Percentiles rank a stretch among this genome's conserved stretches.
Conservation (phyloP, 176 grass and related monocot species). For the bread wheat (Triticum aestivum) region DNA sequence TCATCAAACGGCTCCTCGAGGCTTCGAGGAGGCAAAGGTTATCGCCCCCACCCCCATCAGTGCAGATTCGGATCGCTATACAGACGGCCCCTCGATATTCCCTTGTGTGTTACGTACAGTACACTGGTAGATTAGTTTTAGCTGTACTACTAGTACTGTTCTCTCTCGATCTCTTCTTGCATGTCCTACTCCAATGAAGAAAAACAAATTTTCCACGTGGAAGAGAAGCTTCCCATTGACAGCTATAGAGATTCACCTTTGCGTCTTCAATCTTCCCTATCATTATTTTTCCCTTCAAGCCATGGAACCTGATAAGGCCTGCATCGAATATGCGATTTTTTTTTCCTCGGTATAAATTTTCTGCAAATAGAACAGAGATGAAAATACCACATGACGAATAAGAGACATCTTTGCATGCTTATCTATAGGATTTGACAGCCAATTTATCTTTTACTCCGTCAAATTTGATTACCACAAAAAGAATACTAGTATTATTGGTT, state of each 20-base stretch:
- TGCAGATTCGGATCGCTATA: background rate
- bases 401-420: background rate
- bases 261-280: background rate
- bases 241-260: slow-evolving; percentile 2
- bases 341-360: too few species aligned
- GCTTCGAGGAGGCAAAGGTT: slow-evolving; percentile 27
- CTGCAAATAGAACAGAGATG: too few species aligned
- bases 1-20: slow-evolving; percentile 25
- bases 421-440: background rate
- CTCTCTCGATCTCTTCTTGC: background rate
- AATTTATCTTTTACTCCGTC: background rate
- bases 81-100: slow-evolving; percentile 16
- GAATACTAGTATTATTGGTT: too few species aligned
- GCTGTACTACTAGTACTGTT: background rate
- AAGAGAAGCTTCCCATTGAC: slow-evolving; percentile 38
- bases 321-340: background rate
- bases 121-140: too few species aligned
- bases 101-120: background rate
- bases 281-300: background rate
- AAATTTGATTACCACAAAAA: too few species aligned
- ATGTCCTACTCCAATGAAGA: slow-evolving; percentile 3
- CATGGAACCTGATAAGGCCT: background rate
- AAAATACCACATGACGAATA: too few species aligned
- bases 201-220: slow-evolving; percentile 16
- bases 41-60: background rate